Conservation (phyloP, 768 basidiomycete species). For the Grammothele lineata region DNA sequence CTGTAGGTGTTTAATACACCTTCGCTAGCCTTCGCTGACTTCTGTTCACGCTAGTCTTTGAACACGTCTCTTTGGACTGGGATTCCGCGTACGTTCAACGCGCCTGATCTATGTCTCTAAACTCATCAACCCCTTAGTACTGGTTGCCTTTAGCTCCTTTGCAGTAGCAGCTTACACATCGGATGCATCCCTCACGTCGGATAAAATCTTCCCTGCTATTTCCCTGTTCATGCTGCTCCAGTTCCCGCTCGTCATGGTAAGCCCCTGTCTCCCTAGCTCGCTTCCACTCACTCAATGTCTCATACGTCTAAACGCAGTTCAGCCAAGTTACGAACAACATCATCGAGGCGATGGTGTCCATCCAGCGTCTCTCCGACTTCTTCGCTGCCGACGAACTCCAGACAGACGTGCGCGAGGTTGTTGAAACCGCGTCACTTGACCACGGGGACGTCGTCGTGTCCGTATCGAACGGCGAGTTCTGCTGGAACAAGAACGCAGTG, state of each 20-base stretch:
- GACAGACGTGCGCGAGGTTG: conserved; percentile 60
- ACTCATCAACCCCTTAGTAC: conserved; percentile 30
- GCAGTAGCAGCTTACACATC: conserved; percentile 64
- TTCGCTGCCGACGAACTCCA: conserved; percentile 79
- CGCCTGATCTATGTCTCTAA: no score
- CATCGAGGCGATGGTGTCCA: conserved; percentile 83
- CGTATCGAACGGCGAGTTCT: conserved; percentile 76
- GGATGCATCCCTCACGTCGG: conserved; percentile 71
- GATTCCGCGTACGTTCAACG: conserved; percentile 44
- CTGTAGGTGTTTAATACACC: conserved; percentile 36
- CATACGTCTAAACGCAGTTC: conserved; percentile 38
- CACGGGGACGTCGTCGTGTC: conserved; percentile 67
- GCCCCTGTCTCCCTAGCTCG: conserved; percentile 14
- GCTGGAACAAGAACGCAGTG: conserved; percentile 58
- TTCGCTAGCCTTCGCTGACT: neutral
- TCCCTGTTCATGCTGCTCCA: conserved; percentile 84
- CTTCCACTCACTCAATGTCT: neutral
- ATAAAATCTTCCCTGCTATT: conserved; percentile 95
- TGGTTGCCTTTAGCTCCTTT: conserved; percentile 83
- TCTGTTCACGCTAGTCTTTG: conserved; percentile 41
- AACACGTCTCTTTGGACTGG: conserved; percentile 64
- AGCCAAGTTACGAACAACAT: conserved; percentile 72
- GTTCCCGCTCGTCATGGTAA: conserved; percentile 82
- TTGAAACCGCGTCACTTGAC: conserved; percentile 37
- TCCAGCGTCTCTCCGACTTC: conserved; percentile 73